phyloP scores from a whole-genome alignment of 2,329 filamentous ascomycete species.

The Plenodomus tracheiphilus region DNA sequence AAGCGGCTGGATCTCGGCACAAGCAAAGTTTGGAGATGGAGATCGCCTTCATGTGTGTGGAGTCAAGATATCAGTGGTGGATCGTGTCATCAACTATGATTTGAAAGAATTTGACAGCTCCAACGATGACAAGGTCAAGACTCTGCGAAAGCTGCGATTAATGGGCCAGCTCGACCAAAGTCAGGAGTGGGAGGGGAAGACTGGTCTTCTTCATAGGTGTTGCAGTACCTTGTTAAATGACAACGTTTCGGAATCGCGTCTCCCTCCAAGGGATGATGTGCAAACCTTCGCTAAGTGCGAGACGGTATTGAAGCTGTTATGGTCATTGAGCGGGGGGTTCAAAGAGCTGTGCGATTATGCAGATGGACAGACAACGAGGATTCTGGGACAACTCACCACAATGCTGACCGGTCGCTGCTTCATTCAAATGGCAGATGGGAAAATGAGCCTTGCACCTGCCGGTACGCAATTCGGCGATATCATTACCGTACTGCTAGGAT shows the following conservation, averaged over 20 bases:
- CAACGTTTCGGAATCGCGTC: not conserved
- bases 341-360: not conserved
- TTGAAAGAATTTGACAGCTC: not conserved
- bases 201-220: not conserved
- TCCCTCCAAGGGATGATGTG: not conserved
- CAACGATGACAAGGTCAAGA: not conserved
- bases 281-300: not conserved
- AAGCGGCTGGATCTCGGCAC: slow-evolving; percentile 6
- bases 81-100: not conserved
- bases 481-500: slow-evolving; percentile 3
- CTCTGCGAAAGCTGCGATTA: not conserved
- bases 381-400: too few species aligned
- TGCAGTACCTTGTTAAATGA: not conserved
- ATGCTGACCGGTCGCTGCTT: not conserved
- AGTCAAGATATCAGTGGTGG: not conserved
- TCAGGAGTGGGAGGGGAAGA: not conserved
- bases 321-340: not conserved
- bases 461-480: slow-evolving; percentile 3
- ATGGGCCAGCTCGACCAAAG: not conserved
- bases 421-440: not conserved
- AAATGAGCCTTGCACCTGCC: not conserved
- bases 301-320: not conserved
- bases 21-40: not conserved
- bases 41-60: not conserved
- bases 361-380: too few species aligned